These are phyloP conservation scores for Cordyceps pruinosa DNA, from an alignment of 2,329 filamentous ascomycete genomes.

Conservation along the genomic window DNA sequence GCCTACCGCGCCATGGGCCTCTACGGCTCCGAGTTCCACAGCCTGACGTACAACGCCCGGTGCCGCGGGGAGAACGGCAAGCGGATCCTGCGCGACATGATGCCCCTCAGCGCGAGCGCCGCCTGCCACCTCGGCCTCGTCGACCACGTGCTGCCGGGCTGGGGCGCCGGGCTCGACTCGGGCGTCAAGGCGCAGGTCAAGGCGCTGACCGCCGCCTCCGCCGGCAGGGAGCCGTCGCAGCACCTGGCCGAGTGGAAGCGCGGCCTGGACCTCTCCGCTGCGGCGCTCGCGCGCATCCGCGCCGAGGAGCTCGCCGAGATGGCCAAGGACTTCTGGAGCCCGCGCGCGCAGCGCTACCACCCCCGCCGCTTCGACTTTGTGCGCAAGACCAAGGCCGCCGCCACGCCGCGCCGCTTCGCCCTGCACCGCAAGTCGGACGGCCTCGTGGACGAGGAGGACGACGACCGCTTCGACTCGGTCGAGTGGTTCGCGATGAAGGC, in stretches of 20 bases:
- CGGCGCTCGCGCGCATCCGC: conserved; percentile 26
- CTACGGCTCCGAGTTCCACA: conserved; percentile 36
- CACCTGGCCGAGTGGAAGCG: conserved; percentile 25
- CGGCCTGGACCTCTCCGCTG: conserved; percentile 25
- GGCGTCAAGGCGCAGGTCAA: conserved; percentile 29
- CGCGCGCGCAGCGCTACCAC: conserved; percentile 31
- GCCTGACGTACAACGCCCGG: conserved; percentile 31
- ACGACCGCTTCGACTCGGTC: conserved; percentile 28
- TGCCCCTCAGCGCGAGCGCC: conserved; percentile 30
- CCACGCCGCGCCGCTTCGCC: conserved; percentile 34
- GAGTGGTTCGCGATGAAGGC: conserved; percentile 14
- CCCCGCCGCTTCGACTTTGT: conserved; percentile 32
- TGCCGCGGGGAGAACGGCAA: conserved; percentile 27
- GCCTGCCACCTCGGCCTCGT: conserved; percentile 32
- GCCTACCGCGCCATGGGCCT: conserved; percentile 32
- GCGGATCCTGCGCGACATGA: conserved; percentile 29
- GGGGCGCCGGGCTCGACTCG: conserved; percentile 26
- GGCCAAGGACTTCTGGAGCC: conserved; percentile 36
- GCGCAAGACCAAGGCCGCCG: conserved; percentile 29
- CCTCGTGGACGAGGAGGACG: conserved; percentile 28
- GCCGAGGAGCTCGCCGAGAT: conserved; percentile 33
- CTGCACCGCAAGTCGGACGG: conserved; percentile 25
- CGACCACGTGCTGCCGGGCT: conserved; percentile 31
- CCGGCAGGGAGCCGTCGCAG: not conserved
- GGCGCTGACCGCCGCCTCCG: conserved; percentile 16